Conservation (phyloP, 2,329 filamentous ascomycete species). For the Curvularia eragrostidis region DNA sequence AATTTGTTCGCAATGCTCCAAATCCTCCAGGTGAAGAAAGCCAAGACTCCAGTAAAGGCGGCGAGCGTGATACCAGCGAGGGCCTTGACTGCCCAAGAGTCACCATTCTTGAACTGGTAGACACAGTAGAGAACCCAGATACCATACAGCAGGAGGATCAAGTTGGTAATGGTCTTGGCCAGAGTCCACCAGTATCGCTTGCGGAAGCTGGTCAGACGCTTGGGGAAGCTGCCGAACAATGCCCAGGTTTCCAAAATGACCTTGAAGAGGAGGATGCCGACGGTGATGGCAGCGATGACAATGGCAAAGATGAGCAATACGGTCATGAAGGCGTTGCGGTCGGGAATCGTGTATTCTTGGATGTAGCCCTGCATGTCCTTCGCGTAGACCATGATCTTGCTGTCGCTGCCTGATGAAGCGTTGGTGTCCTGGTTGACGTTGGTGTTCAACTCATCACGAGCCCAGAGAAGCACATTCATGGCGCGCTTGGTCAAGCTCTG, state of each 20-base stretch:
- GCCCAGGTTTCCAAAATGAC: constrained; percentile 90
- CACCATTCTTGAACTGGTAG: constrained; percentile 91
- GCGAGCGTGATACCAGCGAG: constrained; percentile 82
- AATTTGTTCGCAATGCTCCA: constrained; percentile 75
- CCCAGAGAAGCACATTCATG: constrained; percentile 56
- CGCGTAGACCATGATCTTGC: constrained; percentile 64
- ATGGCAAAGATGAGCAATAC: constrained; percentile 88
- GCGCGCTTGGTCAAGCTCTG: constrained; percentile 63
- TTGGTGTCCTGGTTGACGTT: constrained; percentile 45
- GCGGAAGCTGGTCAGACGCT: constrained; percentile 80
- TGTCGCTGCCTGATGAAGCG: constrained; percentile 50
- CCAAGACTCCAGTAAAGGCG: constrained; percentile 81
- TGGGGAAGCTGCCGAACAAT: constrained; percentile 84
- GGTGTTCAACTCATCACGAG: constrained; percentile 57
- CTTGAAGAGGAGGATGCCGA: constrained; percentile 88
- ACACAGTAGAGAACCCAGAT: constrained; percentile 96
- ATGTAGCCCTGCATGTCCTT: constrained; percentile 81
- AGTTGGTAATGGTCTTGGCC: constrained; percentile 83
- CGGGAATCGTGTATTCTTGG: constrained; percentile 83
- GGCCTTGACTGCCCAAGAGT: constrained; percentile 89
- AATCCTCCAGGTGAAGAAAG: constrained; percentile 84
- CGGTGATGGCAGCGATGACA: constrained; percentile 80
- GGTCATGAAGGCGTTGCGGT: constrained; percentile 95
- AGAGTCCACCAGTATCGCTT: constrained; percentile 97
- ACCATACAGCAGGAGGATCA: constrained; percentile 91